Conservation (phyloP, 116 monocot species). For the Trichopus zeylanicus region DNA sequence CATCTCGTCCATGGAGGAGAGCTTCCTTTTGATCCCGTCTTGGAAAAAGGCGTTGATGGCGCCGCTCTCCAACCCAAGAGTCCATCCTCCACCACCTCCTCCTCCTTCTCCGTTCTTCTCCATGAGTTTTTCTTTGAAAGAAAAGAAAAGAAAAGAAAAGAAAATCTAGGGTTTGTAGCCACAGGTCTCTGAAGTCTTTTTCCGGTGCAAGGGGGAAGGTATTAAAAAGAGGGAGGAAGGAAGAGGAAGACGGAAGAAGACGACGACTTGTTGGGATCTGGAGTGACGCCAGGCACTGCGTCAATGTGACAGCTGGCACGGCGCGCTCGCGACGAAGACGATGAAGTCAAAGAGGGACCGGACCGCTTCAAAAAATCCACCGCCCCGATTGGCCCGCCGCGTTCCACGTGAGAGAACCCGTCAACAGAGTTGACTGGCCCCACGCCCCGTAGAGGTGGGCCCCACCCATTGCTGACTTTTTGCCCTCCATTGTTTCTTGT, state of each 20-base stretch:
- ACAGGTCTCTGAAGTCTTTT: conserved; percentile 28
- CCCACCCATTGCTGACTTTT: neutral
- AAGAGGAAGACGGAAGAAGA: too few relatives aligned
- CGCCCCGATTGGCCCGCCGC: neutral
- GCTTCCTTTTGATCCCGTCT: too few relatives aligned
- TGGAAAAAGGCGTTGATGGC: conserved; percentile 3
- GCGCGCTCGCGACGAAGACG: neutral
- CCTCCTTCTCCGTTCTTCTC: neutral
- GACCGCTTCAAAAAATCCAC: too few relatives aligned
- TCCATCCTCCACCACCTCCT: conserved; percentile 20
- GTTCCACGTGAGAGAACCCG: neutral
- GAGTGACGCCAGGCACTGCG: conserved; percentile 38
- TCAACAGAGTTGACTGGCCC: neutral
- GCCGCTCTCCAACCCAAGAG: conserved; percentile 21
- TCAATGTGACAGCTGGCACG: conserved; percentile 9
- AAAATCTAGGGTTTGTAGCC: too few relatives aligned
- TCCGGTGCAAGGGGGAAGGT: conserved; percentile 11
- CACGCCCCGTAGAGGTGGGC: neutral
- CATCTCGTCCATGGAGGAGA: conserved; percentile 21
- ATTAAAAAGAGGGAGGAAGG: conserved; percentile 17
- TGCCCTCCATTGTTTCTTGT: neutral
- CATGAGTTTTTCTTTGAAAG: neutral
- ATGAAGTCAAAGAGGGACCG: neutral
- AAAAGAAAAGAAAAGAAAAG: too few relatives aligned
- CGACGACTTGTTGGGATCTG: too few relatives aligned